These are phyloP conservation scores for Cordyceps cicadae DNA, from an alignment of 2,329 filamentous ascomycete genomes.

Conservation along the genomic window DNA sequence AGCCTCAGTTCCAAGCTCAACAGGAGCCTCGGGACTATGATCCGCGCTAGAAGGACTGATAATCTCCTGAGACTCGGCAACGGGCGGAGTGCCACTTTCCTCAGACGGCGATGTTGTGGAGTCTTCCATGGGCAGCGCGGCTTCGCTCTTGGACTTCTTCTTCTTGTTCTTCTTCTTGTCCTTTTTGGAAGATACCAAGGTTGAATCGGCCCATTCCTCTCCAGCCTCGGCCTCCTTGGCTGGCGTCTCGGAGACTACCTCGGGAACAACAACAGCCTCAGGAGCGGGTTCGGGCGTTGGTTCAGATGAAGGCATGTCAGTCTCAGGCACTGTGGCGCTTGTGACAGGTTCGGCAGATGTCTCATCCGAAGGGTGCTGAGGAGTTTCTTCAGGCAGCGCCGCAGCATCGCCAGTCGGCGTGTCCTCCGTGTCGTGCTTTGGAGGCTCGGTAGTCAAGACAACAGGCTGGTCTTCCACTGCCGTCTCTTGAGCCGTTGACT, in stretches of 20 bases:
- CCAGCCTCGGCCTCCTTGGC: conserved; percentile 14
- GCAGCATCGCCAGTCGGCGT: conserved; percentile 1
- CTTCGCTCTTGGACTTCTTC: conserved; percentile 11
- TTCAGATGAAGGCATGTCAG: background rate
- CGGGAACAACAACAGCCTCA: background rate
- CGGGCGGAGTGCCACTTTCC: background rate
- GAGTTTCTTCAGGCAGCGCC: background rate
- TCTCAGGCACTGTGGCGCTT: background rate
- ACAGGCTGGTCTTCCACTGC: background rate
- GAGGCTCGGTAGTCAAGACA: conserved; percentile 5
- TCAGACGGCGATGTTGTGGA: background rate
- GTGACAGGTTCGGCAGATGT: background rate
- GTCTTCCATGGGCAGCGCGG: background rate
- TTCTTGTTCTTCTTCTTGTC: conserved; percentile 21
- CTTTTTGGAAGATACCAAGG: conserved; percentile 21
- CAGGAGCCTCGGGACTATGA: background rate
- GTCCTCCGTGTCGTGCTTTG: conserved; percentile 17
- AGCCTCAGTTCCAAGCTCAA: background rate
- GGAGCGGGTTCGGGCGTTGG: background rate
- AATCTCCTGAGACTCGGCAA: background rate
- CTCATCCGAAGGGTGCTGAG: background rate
- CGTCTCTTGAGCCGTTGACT: conserved; percentile 15
- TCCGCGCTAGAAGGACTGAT: background rate
- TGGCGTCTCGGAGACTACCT: background rate
- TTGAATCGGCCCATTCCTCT: conserved; percentile 24